A percentile compares a stretch with the other conserved stretches of the same genome.
Conservation (phyloP, 169 alveolate species). For the Eimeria brunetti region DNA sequence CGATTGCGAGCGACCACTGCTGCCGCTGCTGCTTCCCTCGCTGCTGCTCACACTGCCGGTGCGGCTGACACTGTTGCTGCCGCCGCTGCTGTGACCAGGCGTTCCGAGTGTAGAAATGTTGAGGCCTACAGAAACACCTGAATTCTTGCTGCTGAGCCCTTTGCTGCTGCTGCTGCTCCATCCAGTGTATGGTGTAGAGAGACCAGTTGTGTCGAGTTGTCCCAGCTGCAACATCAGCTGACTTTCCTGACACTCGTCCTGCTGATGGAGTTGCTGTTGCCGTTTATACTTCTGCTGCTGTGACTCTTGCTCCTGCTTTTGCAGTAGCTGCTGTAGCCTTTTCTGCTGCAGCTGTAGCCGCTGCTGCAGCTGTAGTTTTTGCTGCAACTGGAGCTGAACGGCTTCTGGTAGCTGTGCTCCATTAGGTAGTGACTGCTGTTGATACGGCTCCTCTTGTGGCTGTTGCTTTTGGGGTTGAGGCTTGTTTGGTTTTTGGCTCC, state of each 20-base stretch:
- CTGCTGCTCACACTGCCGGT: background rate
- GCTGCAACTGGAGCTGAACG: background rate
- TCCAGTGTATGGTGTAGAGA: background rate
- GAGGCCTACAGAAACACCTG: background rate
- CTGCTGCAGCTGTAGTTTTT: slow-evolving; percentile 2
- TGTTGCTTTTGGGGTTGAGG: slow-evolving; percentile 1
- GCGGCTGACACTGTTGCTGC: background rate
- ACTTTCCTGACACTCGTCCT: background rate
- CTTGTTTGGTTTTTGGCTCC: background rate
- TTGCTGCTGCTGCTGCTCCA: slow-evolving; percentile 26
- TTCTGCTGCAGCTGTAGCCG: background rate
- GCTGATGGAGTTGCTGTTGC: background rate
- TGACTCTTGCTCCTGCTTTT: background rate
- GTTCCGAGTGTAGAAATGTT: background rate
- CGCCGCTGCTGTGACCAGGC: slow-evolving; percentile 16
- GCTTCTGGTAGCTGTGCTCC: background rate
- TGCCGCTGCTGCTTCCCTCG: background rate
- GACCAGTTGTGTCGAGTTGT: background rate
- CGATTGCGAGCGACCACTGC: background rate
- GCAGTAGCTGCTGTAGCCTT: slow-evolving; percentile 3
- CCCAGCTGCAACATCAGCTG: background rate
- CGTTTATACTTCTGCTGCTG: background rate
- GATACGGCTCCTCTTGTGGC: background rate
- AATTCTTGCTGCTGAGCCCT: background rate
- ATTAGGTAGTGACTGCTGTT: background rate